These are phyloP conservation scores for Penicillium daleae DNA, from an alignment of 495 filamentous ascomycete species.

Conservation along the genomic window DNA sequence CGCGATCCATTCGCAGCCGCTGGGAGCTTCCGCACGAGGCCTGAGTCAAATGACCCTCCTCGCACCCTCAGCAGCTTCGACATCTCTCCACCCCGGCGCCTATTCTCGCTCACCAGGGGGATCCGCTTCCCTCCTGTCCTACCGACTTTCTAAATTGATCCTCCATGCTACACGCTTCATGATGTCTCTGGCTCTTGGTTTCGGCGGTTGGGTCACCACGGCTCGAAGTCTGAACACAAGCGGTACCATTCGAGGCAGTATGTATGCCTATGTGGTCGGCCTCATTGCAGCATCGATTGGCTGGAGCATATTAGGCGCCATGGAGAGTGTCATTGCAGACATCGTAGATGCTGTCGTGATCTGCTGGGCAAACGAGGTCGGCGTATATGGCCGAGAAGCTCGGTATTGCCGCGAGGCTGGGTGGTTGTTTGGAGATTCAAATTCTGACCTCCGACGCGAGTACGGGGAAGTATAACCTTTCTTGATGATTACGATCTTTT, in stretches of 20 bases:
- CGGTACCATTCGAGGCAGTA: slow-evolving; percentile 70
- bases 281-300: slow-evolving; percentile 90
- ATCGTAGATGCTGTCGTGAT: slow-evolving; percentile 91
- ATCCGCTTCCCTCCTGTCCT: slow-evolving; percentile 62
- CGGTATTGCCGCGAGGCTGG: slow-evolving; percentile 86
- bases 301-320: slow-evolving; percentile 92
- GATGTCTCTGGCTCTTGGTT: slow-evolving; percentile 85
- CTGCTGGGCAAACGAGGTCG: slow-evolving; percentile 89
- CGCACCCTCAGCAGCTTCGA: slow-evolving; percentile 58
- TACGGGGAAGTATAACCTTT: slow-evolving; percentile 25
- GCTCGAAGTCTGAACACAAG: slow-evolving; percentile 67
- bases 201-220: slow-evolving; percentile 96
- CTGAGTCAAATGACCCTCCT: slow-evolving; percentile 79
- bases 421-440: slow-evolving; percentile 70
- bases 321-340: slow-evolving; percentile 89
- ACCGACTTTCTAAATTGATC: slow-evolving; percentile 87
- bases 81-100: slow-evolving; percentile 52
- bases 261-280: slow-evolving; percentile 94
- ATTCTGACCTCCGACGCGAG: slow-evolving; percentile 18
- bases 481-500: slow-evolving; percentile 13
- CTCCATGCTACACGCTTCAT: slow-evolving; percentile 88
- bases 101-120: slow-evolving; percentile 45
- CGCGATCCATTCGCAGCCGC: slow-evolving; percentile 87
- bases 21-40: slow-evolving; percentile 73
- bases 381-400: slow-evolving; percentile 67